A percentile compares a stretch with the other conserved stretches of the same genome.
Evolutionary conservation across 495 filamentous ascomycete genomes (phyloP).

Genomic region (Xylaria venustula): DNA sequence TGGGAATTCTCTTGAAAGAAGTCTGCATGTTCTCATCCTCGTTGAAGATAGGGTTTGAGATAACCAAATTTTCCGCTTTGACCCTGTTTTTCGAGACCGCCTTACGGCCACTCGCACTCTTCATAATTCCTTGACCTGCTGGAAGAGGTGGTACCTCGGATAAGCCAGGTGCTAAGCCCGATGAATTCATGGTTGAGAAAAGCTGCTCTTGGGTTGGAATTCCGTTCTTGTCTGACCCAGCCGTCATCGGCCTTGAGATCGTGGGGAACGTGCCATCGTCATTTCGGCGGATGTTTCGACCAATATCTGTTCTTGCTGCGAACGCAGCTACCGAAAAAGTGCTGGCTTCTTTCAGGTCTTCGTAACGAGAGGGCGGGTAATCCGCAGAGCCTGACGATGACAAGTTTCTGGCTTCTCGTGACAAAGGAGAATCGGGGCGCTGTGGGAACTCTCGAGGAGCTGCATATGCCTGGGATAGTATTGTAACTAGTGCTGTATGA

Average conservation of each 20-base stretch:
- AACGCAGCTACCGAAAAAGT: conserved; percentile 38
- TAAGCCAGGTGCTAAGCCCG: background rate
- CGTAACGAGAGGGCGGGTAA: conserved; percentile 44
- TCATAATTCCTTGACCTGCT: background rate
- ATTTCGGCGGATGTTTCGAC: conserved; percentile 19
- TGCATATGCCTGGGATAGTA: conserved; percentile 31
- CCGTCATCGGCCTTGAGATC: conserved; percentile 20
- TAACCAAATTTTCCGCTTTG: conserved; percentile 37
- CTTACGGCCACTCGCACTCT: conserved; percentile 28
- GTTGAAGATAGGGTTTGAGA: conserved; percentile 48
- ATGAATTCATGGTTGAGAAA: conserved; percentile 8
- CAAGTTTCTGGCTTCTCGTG: conserved; percentile 33
- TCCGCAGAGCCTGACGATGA: conserved; percentile 41
- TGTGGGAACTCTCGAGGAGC: conserved; percentile 18
- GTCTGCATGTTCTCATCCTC: conserved; percentile 36
- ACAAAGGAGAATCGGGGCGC: conserved; percentile 27
- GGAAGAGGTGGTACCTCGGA: background rate
- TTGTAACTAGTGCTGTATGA: conserved; percentile 33
- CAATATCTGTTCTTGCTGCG: conserved; percentile 20
- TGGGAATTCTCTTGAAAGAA: conserved; percentile 43
- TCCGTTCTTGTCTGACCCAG: background rate
- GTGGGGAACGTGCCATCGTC: conserved; percentile 18
- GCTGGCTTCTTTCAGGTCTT: conserved; percentile 44
- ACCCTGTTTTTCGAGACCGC: conserved; percentile 25
- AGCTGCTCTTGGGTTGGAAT: conserved; percentile 18